These are phyloP conservation scores for Arthroderma sp. DNA, from an alignment of 2,329 filamentous ascomycete species.

Conservation along the genomic window DNA sequence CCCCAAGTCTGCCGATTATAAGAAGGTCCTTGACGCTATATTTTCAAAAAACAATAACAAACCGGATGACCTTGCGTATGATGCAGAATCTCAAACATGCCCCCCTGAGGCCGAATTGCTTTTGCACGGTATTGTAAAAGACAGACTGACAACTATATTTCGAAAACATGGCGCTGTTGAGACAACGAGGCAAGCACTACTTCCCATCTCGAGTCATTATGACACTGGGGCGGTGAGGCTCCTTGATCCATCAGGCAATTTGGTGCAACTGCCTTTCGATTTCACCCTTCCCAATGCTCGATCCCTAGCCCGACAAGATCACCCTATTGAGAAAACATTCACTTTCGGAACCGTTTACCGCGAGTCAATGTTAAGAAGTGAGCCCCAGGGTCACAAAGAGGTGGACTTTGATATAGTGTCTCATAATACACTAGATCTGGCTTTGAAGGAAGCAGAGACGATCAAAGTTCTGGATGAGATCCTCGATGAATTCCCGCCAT, in stretches of 20 bases:
- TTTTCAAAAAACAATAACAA: slow-evolving; percentile 65
- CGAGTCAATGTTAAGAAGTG: slow-evolving; percentile 62
- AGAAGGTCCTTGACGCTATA: slow-evolving; percentile 74
- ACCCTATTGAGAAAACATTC: slow-evolving; percentile 61
- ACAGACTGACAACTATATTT: slow-evolving; percentile 65
- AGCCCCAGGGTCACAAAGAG: slow-evolving; percentile 71
- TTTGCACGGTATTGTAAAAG: slow-evolving; percentile 59
- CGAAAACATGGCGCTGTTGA: slow-evolving; percentile 82
- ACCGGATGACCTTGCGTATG: slow-evolving; percentile 70
- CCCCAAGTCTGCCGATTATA: slow-evolving; percentile 73
- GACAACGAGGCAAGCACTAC: slow-evolving; percentile 57
- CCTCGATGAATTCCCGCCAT: slow-evolving; percentile 62
- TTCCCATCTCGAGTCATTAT: slow-evolving; percentile 74
- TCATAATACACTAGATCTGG: slow-evolving; percentile 63
- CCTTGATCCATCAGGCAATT: slow-evolving; percentile 69
- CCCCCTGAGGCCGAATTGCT: slow-evolving; percentile 43
- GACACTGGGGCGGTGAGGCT: slow-evolving; percentile 60
- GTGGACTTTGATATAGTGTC: slow-evolving; percentile 97
- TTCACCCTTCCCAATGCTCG: slow-evolving; percentile 80
- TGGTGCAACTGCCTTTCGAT: slow-evolving; percentile 89
- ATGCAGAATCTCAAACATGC: slow-evolving; percentile 48
- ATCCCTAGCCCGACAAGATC: slow-evolving; percentile 55
- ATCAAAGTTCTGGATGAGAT: slow-evolving; percentile 93
- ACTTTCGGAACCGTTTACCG: slow-evolving; percentile 81
- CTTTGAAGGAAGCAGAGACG: slow-evolving; percentile 82